Conservation (phyloP, 1,284 basidiomycete genomes). For the Blastosporella zonata region DNA sequence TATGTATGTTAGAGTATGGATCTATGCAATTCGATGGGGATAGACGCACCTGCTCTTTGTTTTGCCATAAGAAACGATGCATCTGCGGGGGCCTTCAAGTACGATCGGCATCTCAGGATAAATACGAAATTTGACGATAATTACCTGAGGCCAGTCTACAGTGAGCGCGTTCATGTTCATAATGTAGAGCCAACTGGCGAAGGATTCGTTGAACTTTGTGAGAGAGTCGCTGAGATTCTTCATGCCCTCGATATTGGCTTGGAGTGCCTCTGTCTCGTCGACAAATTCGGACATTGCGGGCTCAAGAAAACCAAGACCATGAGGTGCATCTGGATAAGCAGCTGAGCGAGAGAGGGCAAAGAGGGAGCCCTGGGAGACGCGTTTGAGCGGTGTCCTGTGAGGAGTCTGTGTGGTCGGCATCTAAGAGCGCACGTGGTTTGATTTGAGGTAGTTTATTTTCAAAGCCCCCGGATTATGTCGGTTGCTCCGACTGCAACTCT, state of each 20-base stretch:
- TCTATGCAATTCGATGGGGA: not conserved
- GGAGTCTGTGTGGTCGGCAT: conserved; percentile 23
- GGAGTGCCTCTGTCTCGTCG: conserved; percentile 83
- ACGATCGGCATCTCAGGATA: not conserved
- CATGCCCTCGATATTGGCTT: conserved; percentile 73
- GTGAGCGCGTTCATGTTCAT: conserved; percentile 95
- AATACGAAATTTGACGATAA: conserved; percentile 18
- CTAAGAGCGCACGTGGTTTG: conserved; percentile 6
- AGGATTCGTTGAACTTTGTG: conserved; percentile 88
- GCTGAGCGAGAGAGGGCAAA: conserved; percentile 78
- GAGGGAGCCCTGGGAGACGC: conserved; percentile 89
- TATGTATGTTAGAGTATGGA: not conserved
- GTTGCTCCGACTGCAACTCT: conserved; percentile 7
- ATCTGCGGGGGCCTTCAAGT: conserved; percentile 56
- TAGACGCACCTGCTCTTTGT: conserved; percentile 51
- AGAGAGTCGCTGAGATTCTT: conserved; percentile 73
- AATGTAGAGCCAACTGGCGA: conserved; percentile 87
- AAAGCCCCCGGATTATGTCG: conserved; percentile 20
- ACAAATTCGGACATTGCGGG: conserved; percentile 82
- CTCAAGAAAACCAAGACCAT: conserved; percentile 84
- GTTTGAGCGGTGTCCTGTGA: conserved; percentile 70
- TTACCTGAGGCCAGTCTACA: conserved; percentile 86
- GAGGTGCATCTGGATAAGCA: conserved; percentile 67
- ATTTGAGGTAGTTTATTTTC: conserved; percentile 15
- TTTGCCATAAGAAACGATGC: conserved; percentile 59